phyloP scores from a whole-genome alignment of 441 rosid species.

The Oxalis stricta region DNA sequence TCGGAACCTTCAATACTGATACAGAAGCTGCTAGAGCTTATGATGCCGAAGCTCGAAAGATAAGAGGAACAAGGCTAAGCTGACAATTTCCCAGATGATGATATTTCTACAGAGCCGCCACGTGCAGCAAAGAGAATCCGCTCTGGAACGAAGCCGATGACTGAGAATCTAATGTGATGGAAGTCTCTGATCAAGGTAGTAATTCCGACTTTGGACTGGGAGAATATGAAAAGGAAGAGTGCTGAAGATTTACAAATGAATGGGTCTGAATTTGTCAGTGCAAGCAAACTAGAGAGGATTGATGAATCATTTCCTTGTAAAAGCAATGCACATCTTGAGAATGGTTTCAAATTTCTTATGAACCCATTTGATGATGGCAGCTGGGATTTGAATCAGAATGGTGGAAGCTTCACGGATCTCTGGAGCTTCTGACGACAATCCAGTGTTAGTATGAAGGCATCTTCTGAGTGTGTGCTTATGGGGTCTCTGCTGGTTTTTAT shows the following conservation, averaged over 20 bases:
- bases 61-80: background rate
- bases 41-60: too few relatives aligned
- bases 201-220: background rate
- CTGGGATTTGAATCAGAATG: too few relatives aligned
- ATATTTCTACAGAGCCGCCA: background rate
- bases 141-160: background rate
- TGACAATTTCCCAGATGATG: background rate
- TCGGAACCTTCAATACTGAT: background rate
- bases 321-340: too few relatives aligned
- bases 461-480: background rate
- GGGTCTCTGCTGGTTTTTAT: background rate
- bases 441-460: background rate
- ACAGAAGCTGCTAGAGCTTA: background rate
- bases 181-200: background rate
- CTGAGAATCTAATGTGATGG: background rate
- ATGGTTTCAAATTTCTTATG: too few relatives aligned
- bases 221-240: background rate
- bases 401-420: background rate
- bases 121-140: background rate
- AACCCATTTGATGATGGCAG: too few relatives aligned
- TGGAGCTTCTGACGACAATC: background rate
- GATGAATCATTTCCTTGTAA: too few relatives aligned
- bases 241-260: background rate
- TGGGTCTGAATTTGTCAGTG: background rate
- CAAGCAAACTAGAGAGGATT: background rate